A percentile compares a stretch with the other conserved stretches of the same genome.
Conservation (phyloP, 2,329 filamentous ascomycete species). For the Aspergillus sclerotialis region DNA sequence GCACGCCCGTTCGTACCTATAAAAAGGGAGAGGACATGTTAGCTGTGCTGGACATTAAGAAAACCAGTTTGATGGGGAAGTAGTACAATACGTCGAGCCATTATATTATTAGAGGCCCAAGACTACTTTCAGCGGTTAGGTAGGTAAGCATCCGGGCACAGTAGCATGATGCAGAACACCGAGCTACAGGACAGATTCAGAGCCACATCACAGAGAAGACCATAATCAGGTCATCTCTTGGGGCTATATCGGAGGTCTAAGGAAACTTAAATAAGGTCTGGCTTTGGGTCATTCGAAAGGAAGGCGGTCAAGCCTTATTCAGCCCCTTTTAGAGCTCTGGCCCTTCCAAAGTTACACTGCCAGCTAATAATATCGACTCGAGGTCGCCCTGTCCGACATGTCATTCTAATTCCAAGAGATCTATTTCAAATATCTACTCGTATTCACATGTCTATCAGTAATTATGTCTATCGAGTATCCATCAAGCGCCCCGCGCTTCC, state of each 20-base stretch:
- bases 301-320: constrained; percentile 31
- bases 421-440: too few relatives aligned
- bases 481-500: too few relatives aligned
- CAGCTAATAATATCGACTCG: too few relatives aligned
- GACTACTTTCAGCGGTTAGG: constrained; percentile 20
- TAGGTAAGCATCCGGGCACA: constrained; percentile 18
- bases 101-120: constrained; percentile 26
- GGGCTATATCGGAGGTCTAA: constrained; percentile 13
- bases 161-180: constrained; percentile 25
- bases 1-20: constrained; percentile 60
- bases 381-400: too few relatives aligned
- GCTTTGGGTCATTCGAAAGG: too few relatives aligned
- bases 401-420: too few relatives aligned
- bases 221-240: constrained; percentile 24
- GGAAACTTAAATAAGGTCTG: constrained; percentile 9
- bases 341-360: too few relatives aligned
- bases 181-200: constrained; percentile 7
- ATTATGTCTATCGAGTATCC: too few relatives aligned
- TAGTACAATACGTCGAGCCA: constrained; percentile 39
- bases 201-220: constrained; percentile 20
- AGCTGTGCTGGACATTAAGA: constrained; percentile 3
- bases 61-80: constrained; percentile 2
- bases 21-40: constrained; percentile 5
- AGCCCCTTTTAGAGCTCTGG: not conserved
- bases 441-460: too few relatives aligned